These are phyloP conservation scores for Penicillium simplicissimum DNA, from an alignment of 495 filamentous ascomycete species.

Conservation along the genomic window DNA sequence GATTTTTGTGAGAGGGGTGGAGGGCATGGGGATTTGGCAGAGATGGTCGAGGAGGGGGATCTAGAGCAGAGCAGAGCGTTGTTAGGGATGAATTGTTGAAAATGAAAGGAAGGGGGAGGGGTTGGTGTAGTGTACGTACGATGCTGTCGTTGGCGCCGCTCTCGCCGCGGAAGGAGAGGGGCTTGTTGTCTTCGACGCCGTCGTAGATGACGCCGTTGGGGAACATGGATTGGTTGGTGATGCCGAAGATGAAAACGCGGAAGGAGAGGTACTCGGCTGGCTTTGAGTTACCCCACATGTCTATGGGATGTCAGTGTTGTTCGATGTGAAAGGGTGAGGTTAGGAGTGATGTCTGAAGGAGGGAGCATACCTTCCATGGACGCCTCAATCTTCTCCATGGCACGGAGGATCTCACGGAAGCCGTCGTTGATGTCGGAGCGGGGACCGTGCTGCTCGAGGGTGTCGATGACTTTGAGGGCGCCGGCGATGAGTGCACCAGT, in stretches of 20 bases:
- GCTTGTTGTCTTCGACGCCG: conserved; percentile 68
- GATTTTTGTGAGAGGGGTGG: conserved; percentile 81
- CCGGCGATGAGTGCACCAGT: conserved; percentile 71
- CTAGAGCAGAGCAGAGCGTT: conserved; percentile 18
- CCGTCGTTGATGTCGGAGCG: conserved; percentile 63
- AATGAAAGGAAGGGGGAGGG: not conserved
- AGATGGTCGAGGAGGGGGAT: conserved; percentile 86
- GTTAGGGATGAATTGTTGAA: not conserved
- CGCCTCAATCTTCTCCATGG: conserved; percentile 70
- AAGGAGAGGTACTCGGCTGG: conserved; percentile 77
- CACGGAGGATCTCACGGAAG: conserved; percentile 57
- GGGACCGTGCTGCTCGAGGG: conserved; percentile 47
- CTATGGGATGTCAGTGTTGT: conserved; percentile 34
- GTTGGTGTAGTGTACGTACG: conserved; percentile 49
- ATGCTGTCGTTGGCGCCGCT: conserved; percentile 88
- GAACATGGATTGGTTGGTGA: conserved; percentile 88
- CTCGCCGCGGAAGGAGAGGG: conserved; percentile 78
- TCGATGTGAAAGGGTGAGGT: not conserved
- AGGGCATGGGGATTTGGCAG: conserved; percentile 75
- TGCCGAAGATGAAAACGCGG: conserved; percentile 93
- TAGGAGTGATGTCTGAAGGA: not conserved
- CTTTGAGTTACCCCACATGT: conserved; percentile 84
- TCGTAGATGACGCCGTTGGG: conserved; percentile 86
- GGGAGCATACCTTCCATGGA: conserved; percentile 69
- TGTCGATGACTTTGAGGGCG: conserved; percentile 62